Evolutionary conservation across 2,329 filamentous ascomycete species (phyloP).

Genomic region (Coniochaeta sp.): DNA sequence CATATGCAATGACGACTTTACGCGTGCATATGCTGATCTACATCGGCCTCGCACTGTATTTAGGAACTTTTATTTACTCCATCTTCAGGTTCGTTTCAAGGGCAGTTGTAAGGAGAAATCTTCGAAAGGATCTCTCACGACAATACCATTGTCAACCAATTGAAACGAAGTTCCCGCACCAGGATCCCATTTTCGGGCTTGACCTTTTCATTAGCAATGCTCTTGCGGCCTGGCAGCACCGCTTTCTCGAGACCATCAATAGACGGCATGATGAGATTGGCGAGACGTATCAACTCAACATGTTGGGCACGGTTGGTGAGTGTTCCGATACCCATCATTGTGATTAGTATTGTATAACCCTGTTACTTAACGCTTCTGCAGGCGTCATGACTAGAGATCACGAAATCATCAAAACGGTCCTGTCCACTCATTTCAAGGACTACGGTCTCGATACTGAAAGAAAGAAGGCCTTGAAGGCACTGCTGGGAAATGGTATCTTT

Average conservation of each 20-base stretch:
- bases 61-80: background rate
- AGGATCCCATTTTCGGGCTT: background rate
- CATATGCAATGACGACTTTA: background rate
- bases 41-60: background rate
- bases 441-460: constrained; percentile 36
- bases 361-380: background rate
- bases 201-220: background rate
- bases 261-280: background rate
- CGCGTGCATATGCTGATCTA: background rate
- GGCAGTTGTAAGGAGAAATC: background rate
- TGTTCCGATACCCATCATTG: background rate
- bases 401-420: constrained; percentile 47
- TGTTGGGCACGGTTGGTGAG: background rate
- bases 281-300: background rate
- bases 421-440: constrained; percentile 44
- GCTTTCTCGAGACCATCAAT: background rate
- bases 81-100: background rate
- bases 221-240: background rate
- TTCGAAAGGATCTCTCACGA: background rate
- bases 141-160: background rate
- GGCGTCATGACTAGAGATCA: constrained; percentile 34
- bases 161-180: background rate
- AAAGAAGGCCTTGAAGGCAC: constrained; percentile 25
- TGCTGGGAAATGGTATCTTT: constrained; percentile 48
- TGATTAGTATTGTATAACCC: background rate